Base-by-base conservation (phyloP, 2,329 filamentous ascomycete species). In the Colletotrichum sp. region DNA sequence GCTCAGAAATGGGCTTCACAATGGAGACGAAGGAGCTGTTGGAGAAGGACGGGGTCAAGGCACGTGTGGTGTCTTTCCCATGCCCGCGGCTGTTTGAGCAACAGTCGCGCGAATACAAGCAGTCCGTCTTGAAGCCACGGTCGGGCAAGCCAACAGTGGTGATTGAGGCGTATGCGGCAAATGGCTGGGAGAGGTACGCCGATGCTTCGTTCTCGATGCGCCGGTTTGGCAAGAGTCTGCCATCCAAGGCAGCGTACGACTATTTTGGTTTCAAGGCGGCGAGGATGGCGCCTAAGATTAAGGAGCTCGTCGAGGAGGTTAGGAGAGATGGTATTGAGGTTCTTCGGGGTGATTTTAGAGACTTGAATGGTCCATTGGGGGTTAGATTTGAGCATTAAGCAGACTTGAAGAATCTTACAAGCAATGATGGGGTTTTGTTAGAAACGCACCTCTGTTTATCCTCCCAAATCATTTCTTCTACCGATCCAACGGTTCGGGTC, bases 151-250 rank as follows among this genome's bases (percentile, higher is more conserved):
- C 89, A 0, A 82, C 86, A 1, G 89, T 93, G 16, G 89, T 69
- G 3, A 89, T 93, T 59, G 92, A 93, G 81, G 89, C 90, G 0
- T 92, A 91, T 79, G 86, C 88, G 3, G 85, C 87, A 1, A 89
- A 89, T 72, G 90, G 90, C 1, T 92, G 90, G 90, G 91, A 92
- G 82, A 82, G 90, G n/a, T 92, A 92, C 78, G 90, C 90, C 0
- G 88, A 92, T 80, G 90, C 90, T 1, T 89, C 87, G 1, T 86
- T 86, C 74, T 89, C 85, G 65, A 88, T 92, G 86, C 85, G 86
- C 39, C 84, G 84, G 0, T 92, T 92, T 77, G 90, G 90, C 1
- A 89, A 92, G 79, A 89, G 86, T 26, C 80, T 92, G 62, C 90
- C 90, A 0, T 88, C 90, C 0, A 87, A 88, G 76, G 85, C 84